Conservation (phyloP, 352 stramenopile species). For the Phytophthora agathidicida region DNA sequence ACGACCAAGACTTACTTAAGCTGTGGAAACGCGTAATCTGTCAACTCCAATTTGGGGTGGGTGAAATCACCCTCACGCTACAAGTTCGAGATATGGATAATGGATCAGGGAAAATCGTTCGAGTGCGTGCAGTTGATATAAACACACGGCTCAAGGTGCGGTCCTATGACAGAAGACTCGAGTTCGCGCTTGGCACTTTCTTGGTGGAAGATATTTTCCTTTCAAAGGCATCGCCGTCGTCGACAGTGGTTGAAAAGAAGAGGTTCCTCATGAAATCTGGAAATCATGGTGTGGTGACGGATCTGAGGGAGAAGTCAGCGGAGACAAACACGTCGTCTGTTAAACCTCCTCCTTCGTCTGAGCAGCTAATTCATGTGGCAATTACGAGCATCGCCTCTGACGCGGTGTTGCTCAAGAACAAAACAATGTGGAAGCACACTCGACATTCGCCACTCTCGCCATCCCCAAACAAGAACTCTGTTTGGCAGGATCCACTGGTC, state of each 20-base stretch:
- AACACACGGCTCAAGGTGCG: conserved; percentile 64
- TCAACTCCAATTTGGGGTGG: conserved; percentile 61
- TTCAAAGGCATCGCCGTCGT: conserved; percentile 20
- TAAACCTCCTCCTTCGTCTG: conserved; percentile 32
- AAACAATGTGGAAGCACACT: conserved; percentile 48
- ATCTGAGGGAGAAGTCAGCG: conserved; percentile 22
- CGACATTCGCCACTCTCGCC: conserved; percentile 42
- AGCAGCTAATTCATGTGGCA: conserved; percentile 69
- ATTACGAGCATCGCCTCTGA: conserved; percentile 78
- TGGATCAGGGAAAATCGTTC: conserved; percentile 54
- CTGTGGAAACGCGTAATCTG: conserved; percentile 78
- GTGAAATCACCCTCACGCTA: conserved; percentile 54
- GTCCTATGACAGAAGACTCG: conserved; percentile 69
- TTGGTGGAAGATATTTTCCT: conserved; percentile 77
- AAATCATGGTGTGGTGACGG: conserved; percentile 36
- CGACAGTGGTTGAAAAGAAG: conserved; percentile 41
- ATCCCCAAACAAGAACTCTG: conserved; percentile 41
- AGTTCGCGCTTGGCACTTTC: conserved; percentile 79
- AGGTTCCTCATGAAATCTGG: conserved; percentile 73
- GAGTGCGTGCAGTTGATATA: conserved; percentile 62
- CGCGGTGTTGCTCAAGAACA: conserved; percentile 66
- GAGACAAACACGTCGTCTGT: conserved; percentile 1
- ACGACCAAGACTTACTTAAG: conserved; percentile 78
- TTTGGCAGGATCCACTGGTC: conserved; percentile 80
- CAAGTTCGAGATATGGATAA: conserved; percentile 57